phyloP scores from a whole-genome alignment of 352 stramenopile genomes.

The Globisporangium solare region DNA sequence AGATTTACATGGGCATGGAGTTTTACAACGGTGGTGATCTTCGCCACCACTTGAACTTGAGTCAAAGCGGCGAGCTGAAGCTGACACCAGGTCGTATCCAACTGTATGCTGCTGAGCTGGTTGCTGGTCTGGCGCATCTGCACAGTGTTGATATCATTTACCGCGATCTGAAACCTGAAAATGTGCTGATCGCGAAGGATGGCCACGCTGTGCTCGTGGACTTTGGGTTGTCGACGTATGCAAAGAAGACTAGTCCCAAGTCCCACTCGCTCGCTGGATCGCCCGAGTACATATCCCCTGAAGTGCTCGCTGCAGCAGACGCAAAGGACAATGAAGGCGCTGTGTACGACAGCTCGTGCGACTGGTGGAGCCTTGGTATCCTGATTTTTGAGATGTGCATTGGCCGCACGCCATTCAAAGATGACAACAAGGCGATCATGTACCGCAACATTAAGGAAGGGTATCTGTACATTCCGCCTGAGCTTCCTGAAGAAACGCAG shows the following conservation, averaged over 20 bases:
- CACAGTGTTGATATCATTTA: constrained; percentile 91
- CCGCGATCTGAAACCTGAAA: constrained; percentile 86
- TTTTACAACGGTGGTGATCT: constrained; percentile 98
- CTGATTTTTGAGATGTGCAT: constrained; percentile 90
- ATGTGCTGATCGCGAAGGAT: constrained; percentile 86
- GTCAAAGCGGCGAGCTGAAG: constrained; percentile 54
- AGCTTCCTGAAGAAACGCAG: constrained; percentile 66
- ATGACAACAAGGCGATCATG: constrained; percentile 89
- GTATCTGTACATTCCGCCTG: constrained; percentile 70
- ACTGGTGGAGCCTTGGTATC: constrained; percentile 91
- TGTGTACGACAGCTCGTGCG: constrained; percentile 77
- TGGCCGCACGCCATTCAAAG: constrained; percentile 90
- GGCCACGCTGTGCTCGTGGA: constrained; percentile 88
- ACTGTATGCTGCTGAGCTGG: constrained; percentile 82
- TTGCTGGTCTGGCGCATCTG: constrained; percentile 78
- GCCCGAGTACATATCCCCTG: constrained; percentile 90
- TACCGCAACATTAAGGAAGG: constrained; percentile 89
- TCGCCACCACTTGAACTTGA: constrained; percentile 74
- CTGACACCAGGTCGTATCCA: constrained; percentile 72
- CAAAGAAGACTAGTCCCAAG: constrained; percentile 43
- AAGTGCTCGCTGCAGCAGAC: constrained; percentile 77
- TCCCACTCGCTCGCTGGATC: constrained; percentile 73
- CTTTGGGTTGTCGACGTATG: constrained; percentile 88
- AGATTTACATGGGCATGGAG: constrained; percentile 98
- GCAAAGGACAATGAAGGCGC: constrained; percentile 29